phyloP scores from a whole-genome alignment of 2,329 filamentous ascomycete genomes.

The Cladosporium oxysporum region DNA sequence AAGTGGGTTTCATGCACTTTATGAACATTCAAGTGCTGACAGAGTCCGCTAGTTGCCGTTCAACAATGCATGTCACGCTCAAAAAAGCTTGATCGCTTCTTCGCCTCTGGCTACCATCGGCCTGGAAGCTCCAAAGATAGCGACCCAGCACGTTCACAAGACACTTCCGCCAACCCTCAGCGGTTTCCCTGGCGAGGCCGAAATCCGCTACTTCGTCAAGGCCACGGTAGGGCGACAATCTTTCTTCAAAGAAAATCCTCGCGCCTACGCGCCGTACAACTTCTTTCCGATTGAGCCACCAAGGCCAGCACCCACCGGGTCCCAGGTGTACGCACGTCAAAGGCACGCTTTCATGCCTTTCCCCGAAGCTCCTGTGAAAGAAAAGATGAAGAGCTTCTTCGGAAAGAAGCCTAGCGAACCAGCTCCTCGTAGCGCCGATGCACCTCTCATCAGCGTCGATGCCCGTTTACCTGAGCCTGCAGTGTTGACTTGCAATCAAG shows the following conservation, averaged over 20 bases:
- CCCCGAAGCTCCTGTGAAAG: slow-evolving; percentile 34
- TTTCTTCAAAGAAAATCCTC: slow-evolving; percentile 87
- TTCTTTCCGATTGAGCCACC: slow-evolving; percentile 94
- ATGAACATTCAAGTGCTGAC: neutral
- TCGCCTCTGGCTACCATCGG: slow-evolving; percentile 44
- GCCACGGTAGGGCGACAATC: slow-evolving; percentile 89
- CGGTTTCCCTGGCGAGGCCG: slow-evolving; percentile 83
- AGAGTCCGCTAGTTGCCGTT: slow-evolving; percentile 45
- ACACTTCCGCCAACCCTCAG: slow-evolving; percentile 86
- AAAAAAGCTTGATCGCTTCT: slow-evolving; percentile 16
- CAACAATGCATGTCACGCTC: slow-evolving; percentile 67
- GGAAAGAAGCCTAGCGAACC: slow-evolving; percentile 41
- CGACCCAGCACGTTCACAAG: slow-evolving; percentile 70
- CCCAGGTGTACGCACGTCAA: slow-evolving; percentile 82
- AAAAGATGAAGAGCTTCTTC: slow-evolving; percentile 63
- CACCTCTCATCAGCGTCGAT: slow-evolving; percentile 71
- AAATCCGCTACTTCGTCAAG: slow-evolving; percentile 93
- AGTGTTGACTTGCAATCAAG: slow-evolving; percentile 85
- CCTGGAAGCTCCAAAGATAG: slow-evolving; percentile 49
- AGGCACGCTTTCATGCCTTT: slow-evolving; percentile 57
- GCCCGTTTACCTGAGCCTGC: slow-evolving; percentile 83
- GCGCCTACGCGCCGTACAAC: slow-evolving; percentile 66
- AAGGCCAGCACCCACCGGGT: slow-evolving; percentile 63
- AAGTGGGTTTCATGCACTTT: slow-evolving; percentile 47
- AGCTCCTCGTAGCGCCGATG: slow-evolving; percentile 35